Evolutionary conservation across 257 asterid genomes (phyloP).

Genomic region (Solanum etuberosum): DNA sequence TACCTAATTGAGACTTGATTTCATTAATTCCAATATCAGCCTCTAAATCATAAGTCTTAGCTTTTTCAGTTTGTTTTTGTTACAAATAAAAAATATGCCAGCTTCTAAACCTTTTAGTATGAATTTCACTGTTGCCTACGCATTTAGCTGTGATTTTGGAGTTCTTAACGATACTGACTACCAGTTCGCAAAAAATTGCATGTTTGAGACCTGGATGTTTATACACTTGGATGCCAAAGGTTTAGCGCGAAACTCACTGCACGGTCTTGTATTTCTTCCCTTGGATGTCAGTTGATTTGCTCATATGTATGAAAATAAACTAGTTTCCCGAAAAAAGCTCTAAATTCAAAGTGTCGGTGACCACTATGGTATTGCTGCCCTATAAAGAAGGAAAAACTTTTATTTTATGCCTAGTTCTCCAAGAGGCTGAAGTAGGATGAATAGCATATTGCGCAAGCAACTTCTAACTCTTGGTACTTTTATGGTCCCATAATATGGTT

Average conservation of each 20-base stretch:
- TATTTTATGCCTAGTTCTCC: neutral
- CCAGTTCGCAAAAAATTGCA: neutral
- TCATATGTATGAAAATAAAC: neutral
- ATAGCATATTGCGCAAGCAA: neutral
- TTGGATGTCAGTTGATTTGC: neutral
- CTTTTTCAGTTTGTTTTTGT: too few species aligned
- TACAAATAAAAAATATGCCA: too few species aligned
- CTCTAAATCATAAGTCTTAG: neutral
- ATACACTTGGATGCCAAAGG: neutral
- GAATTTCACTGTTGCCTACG: neutral
- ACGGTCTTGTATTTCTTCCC: neutral
- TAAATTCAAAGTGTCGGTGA: neutral
- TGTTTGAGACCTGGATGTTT: neutral
- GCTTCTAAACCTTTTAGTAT: neutral
- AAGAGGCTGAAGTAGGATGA: neutral
- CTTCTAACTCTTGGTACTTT: neutral
- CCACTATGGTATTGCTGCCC: neutral
- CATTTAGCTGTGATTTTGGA: neutral
- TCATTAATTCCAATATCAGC: neutral
- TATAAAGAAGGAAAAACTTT: neutral
- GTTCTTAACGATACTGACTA: neutral
- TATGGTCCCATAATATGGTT: neutral
- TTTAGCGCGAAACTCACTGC: too few species aligned
- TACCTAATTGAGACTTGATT: neutral
- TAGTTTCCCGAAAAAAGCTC: neutral